Evolutionary conservation across 140 eudicot genomes (phyloP), one percentile per base, ranked within the genome.

Genomic region (Senecio squalidus): DNA sequence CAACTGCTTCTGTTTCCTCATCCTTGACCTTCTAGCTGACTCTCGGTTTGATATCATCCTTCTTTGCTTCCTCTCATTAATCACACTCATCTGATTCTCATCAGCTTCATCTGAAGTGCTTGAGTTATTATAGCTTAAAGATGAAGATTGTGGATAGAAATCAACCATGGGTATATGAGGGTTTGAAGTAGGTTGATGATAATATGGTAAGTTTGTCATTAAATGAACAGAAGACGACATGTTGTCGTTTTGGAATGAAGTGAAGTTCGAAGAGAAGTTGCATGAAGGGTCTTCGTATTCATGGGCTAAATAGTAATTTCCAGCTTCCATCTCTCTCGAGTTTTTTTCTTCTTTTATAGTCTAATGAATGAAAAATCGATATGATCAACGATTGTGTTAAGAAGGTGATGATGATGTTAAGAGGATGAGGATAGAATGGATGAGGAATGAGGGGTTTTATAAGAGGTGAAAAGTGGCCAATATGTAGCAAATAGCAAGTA

Each of bases 31-130:
- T 25, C 95, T 60, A 52, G 95, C 95, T 1, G 95, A 86, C 68
- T 86, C 95, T 8, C 95, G 43, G 77, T 86, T 86, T 2, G 95
- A 86, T 38, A 86, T 83, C 95, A 82, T 86, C 69, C 95, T 74
- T 57, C 95, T 80, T 63, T 78, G 81, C 73, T 86, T 86, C 72
- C 95, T 74, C 66, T 83, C 93, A 21, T 86, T 80, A 70, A 86
- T 77, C 70, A 83, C 54, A 50, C 85, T 71, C 40, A 73, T 58
- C 44, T 82, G 92, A 55, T 82, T 84, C 41, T 82, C 95, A 0
- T 79, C 95, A 0, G 85, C 88, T 61, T 86, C 95, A 60, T 86
- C 95, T 0, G 91, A 86, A 9, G 92, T 82, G 15, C 92, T 76
- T 0, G 95, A 82, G 70, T 82, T 86, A 20, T 70, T 80, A 25